Conservation (phyloP, 495 filamentous ascomycete genomes). For the Mycothermus thermophilus region DNA sequence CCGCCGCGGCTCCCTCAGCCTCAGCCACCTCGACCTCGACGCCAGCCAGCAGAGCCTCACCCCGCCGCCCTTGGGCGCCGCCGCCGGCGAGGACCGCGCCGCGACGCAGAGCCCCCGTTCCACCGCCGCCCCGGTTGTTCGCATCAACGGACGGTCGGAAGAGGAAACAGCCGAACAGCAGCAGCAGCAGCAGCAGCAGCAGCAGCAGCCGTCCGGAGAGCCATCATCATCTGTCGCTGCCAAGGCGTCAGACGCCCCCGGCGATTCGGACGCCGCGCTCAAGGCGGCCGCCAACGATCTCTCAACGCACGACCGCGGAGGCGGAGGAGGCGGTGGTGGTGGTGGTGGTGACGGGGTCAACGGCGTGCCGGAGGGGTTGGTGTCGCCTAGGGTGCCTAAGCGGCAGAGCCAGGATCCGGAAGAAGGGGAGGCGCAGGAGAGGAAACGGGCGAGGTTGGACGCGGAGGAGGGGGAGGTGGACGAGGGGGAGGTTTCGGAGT, state of each 20-base stretch:
- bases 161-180: constrained; percentile 7
- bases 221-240: too few relatives aligned
- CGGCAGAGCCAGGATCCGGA: constrained; percentile 19
- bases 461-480: constrained; percentile 8
- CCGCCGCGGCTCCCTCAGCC: constrained; percentile 25
- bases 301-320: constrained; percentile 19
- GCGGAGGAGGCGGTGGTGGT: constrained; percentile 9
- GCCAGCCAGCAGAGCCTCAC: constrained; percentile 13
- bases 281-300: constrained; percentile 36
- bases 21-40: constrained; percentile 16
- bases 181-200: neutral
- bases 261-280: constrained; percentile 31
- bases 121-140: too few relatives aligned
- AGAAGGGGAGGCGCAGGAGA: constrained; percentile 13
- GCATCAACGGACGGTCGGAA: too few relatives aligned
- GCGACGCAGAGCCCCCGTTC: constrained; percentile 17
- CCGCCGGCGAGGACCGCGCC: constrained; percentile 11
- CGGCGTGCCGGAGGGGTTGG: too few relatives aligned
- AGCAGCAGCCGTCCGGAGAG: too few relatives aligned
- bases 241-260: too few relatives aligned
- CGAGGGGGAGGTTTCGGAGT: constrained; percentile 14
- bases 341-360: too few relatives aligned
- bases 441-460: constrained; percentile 7
- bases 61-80: constrained; percentile 9
- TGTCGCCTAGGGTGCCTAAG: constrained; percentile 18